A percentile compares a stretch with the other conserved stretches of the same genome.
These are phyloP conservation scores for Talaromyces wortmannii DNA, from an alignment of 495 filamentous ascomycete genomes.

Conservation along the genomic window DNA sequence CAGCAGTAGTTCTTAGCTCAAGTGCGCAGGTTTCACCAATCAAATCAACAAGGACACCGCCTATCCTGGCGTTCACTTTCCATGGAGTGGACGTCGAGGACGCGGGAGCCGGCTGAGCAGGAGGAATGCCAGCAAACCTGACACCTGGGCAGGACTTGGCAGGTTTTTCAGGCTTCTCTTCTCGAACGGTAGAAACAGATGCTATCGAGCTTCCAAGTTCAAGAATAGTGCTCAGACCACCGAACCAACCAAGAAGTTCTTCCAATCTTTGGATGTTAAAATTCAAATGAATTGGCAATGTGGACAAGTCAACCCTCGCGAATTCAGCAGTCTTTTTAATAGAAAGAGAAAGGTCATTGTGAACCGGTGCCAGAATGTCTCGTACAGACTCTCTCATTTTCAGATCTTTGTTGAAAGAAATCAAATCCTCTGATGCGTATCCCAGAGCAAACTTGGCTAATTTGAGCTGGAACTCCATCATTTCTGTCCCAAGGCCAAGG, in stretches of 20 bases:
- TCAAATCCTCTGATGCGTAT: slow-evolving; percentile 62
- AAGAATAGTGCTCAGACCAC: slow-evolving; percentile 85
- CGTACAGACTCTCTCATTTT: slow-evolving; percentile 67
- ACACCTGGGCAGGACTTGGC: slow-evolving; percentile 52
- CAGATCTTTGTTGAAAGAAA: slow-evolving; percentile 62
- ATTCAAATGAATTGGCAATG: slow-evolving; percentile 68
- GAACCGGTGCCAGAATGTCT: slow-evolving; percentile 48
- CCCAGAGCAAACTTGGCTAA: slow-evolving; percentile 68
- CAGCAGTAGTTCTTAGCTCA: slow-evolving; percentile 64
- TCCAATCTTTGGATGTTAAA: slow-evolving; percentile 79
- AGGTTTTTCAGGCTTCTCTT: slow-evolving; percentile 18
- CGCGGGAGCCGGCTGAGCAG: not conserved
- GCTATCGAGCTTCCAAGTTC: slow-evolving; percentile 80
- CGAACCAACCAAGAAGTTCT: slow-evolving; percentile 81
- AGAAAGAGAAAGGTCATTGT: slow-evolving; percentile 60
- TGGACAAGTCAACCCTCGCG: slow-evolving; percentile 65
- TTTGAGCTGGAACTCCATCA: slow-evolving; percentile 19
- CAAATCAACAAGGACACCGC: slow-evolving; percentile 66
- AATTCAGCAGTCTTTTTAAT: slow-evolving; percentile 42
- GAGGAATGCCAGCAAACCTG: slow-evolving; percentile 52
- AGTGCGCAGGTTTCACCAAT: slow-evolving; percentile 70
- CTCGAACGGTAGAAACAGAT: slow-evolving; percentile 55
- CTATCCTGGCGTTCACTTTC: slow-evolving; percentile 72
- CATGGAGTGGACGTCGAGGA: slow-evolving; percentile 29
- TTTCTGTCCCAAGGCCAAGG: slow-evolving; percentile 12